phyloP scores from a whole-genome alignment of 164 flowering plant species.

The Litsea cubeba region DNA sequence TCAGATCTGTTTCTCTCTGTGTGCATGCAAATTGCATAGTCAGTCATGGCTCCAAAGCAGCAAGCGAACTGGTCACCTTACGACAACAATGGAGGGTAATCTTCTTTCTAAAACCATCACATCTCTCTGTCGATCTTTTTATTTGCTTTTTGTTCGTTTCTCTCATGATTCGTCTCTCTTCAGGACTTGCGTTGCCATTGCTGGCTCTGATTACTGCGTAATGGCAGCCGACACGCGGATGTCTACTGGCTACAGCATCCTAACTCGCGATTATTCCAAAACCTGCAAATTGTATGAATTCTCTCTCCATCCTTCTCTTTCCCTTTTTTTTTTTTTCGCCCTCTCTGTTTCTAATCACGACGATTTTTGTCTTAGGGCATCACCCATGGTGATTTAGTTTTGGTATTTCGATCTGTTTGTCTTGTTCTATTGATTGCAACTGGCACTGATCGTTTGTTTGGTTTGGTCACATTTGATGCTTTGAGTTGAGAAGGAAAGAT shows the following conservation, averaged over 20 bases:
- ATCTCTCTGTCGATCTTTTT: background rate
- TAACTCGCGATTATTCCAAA: constrained; percentile 92
- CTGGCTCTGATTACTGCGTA: constrained; percentile 91
- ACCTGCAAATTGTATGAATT: constrained; percentile 50
- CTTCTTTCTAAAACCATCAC: background rate
- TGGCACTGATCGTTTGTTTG: no score
- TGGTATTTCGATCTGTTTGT: no score
- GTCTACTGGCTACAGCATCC: constrained; percentile 92
- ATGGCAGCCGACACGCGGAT: constrained; percentile 96
- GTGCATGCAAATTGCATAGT: no score
- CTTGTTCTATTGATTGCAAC: no score
- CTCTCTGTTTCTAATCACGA: background rate
- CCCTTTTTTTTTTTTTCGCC: background rate
- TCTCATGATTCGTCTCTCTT: background rate
- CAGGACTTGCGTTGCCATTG: constrained; percentile 88
- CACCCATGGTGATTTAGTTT: no score
- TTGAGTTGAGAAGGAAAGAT: no score
- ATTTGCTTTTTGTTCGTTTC: background rate
- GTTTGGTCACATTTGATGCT: no score
- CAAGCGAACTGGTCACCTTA: constrained; percentile 83
- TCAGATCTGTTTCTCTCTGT: no score
- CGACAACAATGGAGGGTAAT: constrained; percentile 96
- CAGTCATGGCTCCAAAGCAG: constrained; percentile 48
- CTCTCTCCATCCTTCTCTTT: no score
- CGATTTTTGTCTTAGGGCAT: background rate